phyloP scores from a whole-genome alignment of 2,329 filamentous ascomycete genomes.

The Metarhizium album region DNA sequence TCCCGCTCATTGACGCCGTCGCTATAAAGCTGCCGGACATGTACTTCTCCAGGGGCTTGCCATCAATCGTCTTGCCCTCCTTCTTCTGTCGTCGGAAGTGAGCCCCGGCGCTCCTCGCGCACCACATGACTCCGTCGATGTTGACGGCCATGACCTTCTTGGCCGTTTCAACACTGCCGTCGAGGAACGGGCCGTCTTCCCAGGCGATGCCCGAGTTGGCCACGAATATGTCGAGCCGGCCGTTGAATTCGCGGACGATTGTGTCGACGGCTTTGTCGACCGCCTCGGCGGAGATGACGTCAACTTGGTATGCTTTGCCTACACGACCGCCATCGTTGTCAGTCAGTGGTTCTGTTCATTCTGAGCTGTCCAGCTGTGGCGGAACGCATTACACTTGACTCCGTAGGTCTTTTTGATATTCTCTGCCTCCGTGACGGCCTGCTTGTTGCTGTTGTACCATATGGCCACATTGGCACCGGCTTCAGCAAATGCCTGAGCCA shows the following conservation, averaged over 20 bases:
- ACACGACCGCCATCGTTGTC: too few relatives aligned
- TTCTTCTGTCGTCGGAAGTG: constrained; percentile 62
- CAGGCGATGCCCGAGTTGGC: constrained; percentile 70
- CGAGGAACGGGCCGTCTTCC: constrained; percentile 57
- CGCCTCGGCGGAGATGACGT: constrained; percentile 42
- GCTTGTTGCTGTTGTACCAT: constrained; percentile 61
- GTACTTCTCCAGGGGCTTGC: constrained; percentile 50
- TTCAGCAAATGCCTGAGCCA: constrained; percentile 56
- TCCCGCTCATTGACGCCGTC: constrained; percentile 68
- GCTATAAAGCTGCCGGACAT: constrained; percentile 62
- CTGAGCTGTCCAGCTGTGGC: neutral
- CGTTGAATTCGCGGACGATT: constrained; percentile 57
- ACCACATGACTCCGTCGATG: constrained; percentile 69
- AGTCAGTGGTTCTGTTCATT: neutral
- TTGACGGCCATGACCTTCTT: constrained; percentile 59
- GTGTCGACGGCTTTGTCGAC: constrained; percentile 40
- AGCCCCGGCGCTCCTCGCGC: constrained; percentile 56
- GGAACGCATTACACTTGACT: constrained; percentile 50
- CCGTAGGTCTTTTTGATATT: constrained; percentile 55
- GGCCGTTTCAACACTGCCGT: constrained; percentile 54
- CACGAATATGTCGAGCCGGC: constrained; percentile 66
- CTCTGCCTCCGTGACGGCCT: constrained; percentile 48
- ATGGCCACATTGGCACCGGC: constrained; percentile 62
- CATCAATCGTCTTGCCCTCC: constrained; percentile 52
- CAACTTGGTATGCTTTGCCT: constrained; percentile 40